Base-by-base conservation (phyloP, 768 basidiomycete species). In the Suillus sp. region DNA sequence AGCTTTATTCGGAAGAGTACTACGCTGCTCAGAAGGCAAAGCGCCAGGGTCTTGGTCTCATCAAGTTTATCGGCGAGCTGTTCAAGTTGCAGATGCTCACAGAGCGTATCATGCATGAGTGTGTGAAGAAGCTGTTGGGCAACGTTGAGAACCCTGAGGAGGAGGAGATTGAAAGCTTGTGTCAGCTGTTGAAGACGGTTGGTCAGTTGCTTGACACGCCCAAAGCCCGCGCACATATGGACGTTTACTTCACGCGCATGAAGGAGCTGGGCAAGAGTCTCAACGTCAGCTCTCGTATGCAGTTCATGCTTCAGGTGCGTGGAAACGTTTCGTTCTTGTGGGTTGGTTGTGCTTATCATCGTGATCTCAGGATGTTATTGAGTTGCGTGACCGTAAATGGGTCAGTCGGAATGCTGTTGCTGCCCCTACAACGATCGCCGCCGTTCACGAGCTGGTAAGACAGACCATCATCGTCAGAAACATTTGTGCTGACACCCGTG, bases 1-100 rank as follows among this genome's bases (percentile, higher is more conserved):
- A 85, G 18, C 82, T 97, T 32, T 93, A 96, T 74, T 96, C 93
- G 13, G 95, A 98, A 2, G 96, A 98, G 78, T 98, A 98, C 79
- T 96, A 96, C 71, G 89, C 90, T 45, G 93, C 94, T 14, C 92
- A 96, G 77, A 98, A 96, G 81, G 96, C 95, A 50, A 99, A 97
- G 81, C 92, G 95, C 65, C 92, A 93, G 67, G 95, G 96, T 76
- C 89, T 98, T 16, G 95, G 96, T 81, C 85, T 99, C 68, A 94
- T 98, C 81, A 93, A 93, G 77, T 96, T 99, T 80, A 98, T 98
- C 67, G 95, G 96, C 67, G 96, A 99, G 79, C 82, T 98, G 60
- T 99, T 95, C 90, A 98, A 98, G 81, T 81, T 99, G 25, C 92
- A 93, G 79, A 97, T 98, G 95, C 81, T 98, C 62, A 95, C 94